Evolutionary conservation across 768 basidiomycete species (phyloP).

Genomic region (Boletellus sp.): DNA sequence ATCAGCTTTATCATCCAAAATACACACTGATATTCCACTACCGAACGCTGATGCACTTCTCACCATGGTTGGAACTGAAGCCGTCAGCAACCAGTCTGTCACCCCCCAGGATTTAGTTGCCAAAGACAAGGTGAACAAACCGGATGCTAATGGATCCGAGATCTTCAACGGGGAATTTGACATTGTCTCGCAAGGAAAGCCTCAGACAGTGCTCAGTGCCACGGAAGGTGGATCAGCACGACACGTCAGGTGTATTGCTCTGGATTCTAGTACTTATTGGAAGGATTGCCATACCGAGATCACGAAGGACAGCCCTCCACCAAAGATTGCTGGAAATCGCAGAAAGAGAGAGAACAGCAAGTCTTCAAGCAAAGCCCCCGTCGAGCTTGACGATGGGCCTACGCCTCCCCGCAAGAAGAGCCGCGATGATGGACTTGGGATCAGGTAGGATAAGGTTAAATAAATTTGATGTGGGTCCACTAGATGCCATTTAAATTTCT

Average conservation of each 20-base stretch:
- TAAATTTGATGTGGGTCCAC: not conserved
- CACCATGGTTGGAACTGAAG: not conserved
- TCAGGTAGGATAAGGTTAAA: not conserved
- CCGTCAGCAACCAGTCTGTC: not conserved
- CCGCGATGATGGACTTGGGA: constrained; percentile 6
- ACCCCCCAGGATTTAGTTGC: not conserved
- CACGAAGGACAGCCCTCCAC: constrained; percentile 1
- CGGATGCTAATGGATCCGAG: not conserved
- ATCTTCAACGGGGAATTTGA: not conserved
- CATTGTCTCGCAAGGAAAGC: not conserved
- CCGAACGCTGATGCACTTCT: constrained; percentile 1
- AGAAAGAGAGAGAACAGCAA: constrained; percentile 23
- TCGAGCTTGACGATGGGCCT: constrained; percentile 15
- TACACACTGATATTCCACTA: constrained; percentile 6
- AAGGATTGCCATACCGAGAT: not conserved
- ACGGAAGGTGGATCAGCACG: not conserved
- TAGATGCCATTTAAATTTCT: constrained; percentile 2
- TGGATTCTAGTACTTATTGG: not conserved
- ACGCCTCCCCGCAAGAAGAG: constrained; percentile 19
- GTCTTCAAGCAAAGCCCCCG: not conserved
- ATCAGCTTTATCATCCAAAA: constrained; percentile 13
- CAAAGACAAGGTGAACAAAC: not conserved
- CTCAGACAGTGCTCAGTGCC: not conserved
- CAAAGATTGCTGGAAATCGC: constrained; percentile 22
- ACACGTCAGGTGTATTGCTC: not conserved